These are phyloP conservation scores for Cryptococcus sp. DNA, from an alignment of 1,284 basidiomycete species.

Conservation along the genomic window DNA sequence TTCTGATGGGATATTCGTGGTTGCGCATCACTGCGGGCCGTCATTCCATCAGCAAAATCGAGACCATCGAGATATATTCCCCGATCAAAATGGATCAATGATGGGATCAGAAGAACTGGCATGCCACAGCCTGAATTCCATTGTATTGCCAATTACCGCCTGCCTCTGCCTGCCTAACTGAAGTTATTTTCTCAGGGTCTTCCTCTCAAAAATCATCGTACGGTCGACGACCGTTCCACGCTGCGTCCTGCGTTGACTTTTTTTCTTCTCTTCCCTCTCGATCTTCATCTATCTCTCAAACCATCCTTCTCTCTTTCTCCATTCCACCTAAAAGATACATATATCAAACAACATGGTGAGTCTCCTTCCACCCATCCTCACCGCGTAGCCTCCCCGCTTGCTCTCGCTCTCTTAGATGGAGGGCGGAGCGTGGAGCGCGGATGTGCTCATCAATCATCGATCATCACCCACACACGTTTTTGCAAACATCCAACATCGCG, in stretches of 20 bases:
- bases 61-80: too few relatives aligned
- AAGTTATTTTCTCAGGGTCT: background rate
- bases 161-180: background rate
- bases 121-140: too few relatives aligned
- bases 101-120: too few relatives aligned
- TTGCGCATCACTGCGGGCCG: too few relatives aligned
- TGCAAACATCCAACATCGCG: background rate
- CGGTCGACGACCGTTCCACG: too few relatives aligned
- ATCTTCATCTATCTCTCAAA: constrained; percentile 4
- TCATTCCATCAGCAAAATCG: too few relatives aligned
- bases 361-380: background rate
- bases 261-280: constrained; percentile 7
- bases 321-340: constrained; percentile 2
- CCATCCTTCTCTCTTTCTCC: constrained; percentile 9
- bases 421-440: background rate
- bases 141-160: too few relatives aligned
- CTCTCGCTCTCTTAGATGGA: background rate
- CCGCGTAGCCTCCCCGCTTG: background rate
- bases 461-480: constrained; percentile 15
- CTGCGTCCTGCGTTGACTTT: background rate
- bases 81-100: too few relatives aligned
- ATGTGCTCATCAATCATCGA: constrained; percentile 12
- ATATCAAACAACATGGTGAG: constrained; percentile 21
- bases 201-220: background rate
- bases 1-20: too few relatives aligned